Percentiles rank a stretch among this genome's conserved stretches.
Evolutionary conservation across 192 early-diverging fungal species (phyloP).

Genomic region (Fimicolochytrium jonesii): DNA sequence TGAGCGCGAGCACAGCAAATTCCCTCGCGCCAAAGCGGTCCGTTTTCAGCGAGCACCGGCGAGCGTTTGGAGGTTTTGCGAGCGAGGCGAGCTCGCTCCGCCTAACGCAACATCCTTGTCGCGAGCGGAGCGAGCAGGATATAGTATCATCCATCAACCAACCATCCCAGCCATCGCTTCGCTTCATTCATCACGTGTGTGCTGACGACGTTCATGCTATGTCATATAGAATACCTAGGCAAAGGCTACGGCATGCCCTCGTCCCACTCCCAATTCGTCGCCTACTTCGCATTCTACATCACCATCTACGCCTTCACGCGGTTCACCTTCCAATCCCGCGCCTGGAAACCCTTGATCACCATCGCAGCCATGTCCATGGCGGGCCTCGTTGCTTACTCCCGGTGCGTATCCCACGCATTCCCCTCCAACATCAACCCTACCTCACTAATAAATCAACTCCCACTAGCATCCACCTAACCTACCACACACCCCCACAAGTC

Average conservation of each 20-base stretch:
- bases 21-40: too few relatives aligned
- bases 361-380: constrained; percentile 21
- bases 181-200: too few relatives aligned
- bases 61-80: too few relatives aligned
- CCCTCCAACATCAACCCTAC: neutral
- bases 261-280: constrained; percentile 76
- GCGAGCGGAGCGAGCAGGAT: too few relatives aligned
- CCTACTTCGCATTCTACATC: constrained; percentile 62
- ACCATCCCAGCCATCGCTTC: too few relatives aligned
- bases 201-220: neutral
- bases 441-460: neutral
- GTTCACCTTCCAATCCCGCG: constrained; percentile 29
- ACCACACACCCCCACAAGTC: constrained; percentile 72
- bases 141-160: too few relatives aligned
- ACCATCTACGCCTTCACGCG: constrained; percentile 48
- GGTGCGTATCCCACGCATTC: constrained; percentile 13
- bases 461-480: constrained; percentile 63
- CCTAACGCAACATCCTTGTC: too few relatives aligned
- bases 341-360: constrained; percentile 39
- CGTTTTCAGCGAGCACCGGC: too few relatives aligned
- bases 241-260: constrained; percentile 84
- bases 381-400: constrained; percentile 46
- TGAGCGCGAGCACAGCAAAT: too few relatives aligned
- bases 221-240: constrained; percentile 54
- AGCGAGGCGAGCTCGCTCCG: too few relatives aligned